These are phyloP conservation scores for Aspergillus viridinutans DNA, from an alignment of 2,329 filamentous ascomycete species.

Conservation along the genomic window DNA sequence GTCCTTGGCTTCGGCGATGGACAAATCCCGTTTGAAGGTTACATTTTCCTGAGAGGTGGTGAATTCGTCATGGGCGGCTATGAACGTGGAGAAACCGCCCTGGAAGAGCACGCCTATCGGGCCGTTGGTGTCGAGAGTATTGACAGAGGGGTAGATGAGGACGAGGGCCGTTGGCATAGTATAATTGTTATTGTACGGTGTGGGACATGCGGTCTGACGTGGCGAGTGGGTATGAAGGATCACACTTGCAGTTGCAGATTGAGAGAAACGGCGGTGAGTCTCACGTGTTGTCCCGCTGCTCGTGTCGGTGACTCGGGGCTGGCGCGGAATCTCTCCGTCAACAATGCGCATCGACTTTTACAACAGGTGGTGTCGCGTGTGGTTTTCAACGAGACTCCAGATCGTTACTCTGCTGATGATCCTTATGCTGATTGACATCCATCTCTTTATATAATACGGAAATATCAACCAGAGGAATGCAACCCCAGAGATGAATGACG, in stretches of 20 bases:
- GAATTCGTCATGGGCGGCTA: not conserved
- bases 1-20: not conserved
- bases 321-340: not conserved
- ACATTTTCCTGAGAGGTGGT: constrained; percentile 1
- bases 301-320: not conserved
- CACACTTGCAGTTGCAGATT: not conserved
- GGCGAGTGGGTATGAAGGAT: not conserved
- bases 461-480: not conserved
- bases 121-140: constrained; percentile 1
- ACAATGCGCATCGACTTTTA: not conserved
- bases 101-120: not conserved
- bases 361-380: not conserved
- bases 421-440: not conserved
- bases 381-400: not conserved
- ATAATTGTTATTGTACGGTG: not conserved
- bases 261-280: not conserved
- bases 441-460: not conserved
- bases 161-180: not conserved
- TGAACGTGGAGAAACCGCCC: not conserved
- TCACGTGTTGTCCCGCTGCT: not conserved
- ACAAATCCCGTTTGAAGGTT: not conserved
- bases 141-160: constrained; percentile 2
- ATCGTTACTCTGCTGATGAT: not conserved
- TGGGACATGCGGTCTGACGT: not conserved
- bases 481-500: not conserved